These are phyloP conservation scores for Micromonas pusilla DNA, from an alignment of 139 green algal species.

Conservation along the genomic window DNA sequence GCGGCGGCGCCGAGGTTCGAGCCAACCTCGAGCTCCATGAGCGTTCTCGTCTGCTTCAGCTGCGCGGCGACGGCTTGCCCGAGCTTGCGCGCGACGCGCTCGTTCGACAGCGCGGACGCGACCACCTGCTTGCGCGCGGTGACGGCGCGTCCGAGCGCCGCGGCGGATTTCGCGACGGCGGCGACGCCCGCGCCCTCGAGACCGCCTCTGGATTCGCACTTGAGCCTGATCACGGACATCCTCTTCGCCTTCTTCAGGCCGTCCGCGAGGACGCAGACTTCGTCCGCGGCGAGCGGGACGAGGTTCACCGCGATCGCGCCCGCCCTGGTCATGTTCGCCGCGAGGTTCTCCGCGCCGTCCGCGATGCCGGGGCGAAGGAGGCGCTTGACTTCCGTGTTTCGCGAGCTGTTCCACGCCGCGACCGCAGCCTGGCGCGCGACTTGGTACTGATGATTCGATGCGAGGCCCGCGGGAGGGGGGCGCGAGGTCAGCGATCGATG, in stretches of 20 bases:
- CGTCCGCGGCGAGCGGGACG: conserved; percentile 1
- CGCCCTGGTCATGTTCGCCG: not conserved
- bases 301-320: not conserved
- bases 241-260: not conserved
- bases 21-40: not conserved
- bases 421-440: too few species aligned
- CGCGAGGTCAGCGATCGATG: too few species aligned
- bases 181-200: not conserved
- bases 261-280: not conserved
- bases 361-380: not conserved
- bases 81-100: not conserved
- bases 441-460: too few species aligned
- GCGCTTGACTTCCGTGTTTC: not conserved
- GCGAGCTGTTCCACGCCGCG: not conserved
- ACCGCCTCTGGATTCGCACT: not conserved
- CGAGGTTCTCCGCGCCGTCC: not conserved
- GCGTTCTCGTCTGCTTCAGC: not conserved
- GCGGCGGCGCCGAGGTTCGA: not conserved
- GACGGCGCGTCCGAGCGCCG: too few species aligned
- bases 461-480: too few species aligned
- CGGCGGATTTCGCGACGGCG: too few species aligned
- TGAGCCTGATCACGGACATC: not conserved
- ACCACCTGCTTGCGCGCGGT: not conserved
- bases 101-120: not conserved
- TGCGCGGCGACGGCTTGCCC: not conserved